A percentile compares a stretch with the other conserved stretches of the same genome.
Evolutionary conservation across 148 eudicot genomes (phyloP).

Genomic region (Oxyria digyna): DNA sequence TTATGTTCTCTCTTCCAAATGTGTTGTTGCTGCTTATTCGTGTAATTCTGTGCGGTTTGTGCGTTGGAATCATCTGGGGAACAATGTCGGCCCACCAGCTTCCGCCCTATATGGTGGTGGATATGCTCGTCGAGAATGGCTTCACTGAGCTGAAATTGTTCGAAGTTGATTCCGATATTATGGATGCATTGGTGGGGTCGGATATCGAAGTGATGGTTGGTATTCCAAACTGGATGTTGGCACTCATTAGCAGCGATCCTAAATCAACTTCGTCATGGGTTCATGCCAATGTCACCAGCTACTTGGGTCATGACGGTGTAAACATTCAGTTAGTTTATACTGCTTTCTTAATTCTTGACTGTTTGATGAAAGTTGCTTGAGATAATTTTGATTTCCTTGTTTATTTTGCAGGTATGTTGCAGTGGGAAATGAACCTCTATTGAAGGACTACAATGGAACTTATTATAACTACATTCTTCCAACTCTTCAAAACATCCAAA

Average conservation of each 20-base stretch:
- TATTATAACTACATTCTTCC: slow-evolving; percentile 55
- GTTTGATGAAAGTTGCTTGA: neutral
- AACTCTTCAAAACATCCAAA: slow-evolving; percentile 65
- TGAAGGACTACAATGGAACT: slow-evolving; percentile 57
- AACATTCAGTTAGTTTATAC: slow-evolving; percentile 66
- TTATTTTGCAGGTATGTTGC: slow-evolving; percentile 68
- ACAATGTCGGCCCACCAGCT: slow-evolving; percentile 69
- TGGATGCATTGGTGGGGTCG: slow-evolving; percentile 56
- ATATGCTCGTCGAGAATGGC: slow-evolving; percentile 75
- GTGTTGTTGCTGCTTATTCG: slow-evolving; percentile 9
- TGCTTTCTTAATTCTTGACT: neutral
- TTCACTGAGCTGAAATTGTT: slow-evolving; percentile 77
- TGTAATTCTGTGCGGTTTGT: slow-evolving; percentile 12
- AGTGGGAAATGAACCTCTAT: slow-evolving; percentile 94
- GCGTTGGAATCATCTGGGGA: slow-evolving; percentile 95
- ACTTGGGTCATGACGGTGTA: slow-evolving; percentile 55
- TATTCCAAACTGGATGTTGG: slow-evolving; percentile 74
- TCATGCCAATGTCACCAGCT: slow-evolving; percentile 62
- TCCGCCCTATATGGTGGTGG: slow-evolving; percentile 55
- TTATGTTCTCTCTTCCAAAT: too few species aligned
- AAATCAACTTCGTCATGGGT: slow-evolving; percentile 69
- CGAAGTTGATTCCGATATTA: slow-evolving; percentile 60
- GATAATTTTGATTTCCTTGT: neutral
- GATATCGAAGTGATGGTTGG: slow-evolving; percentile 79
- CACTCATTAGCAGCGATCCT: slow-evolving; percentile 48